Conservation (phyloP, 2,329 filamentous ascomycete species). For the Fusarium armeniacum region DNA sequence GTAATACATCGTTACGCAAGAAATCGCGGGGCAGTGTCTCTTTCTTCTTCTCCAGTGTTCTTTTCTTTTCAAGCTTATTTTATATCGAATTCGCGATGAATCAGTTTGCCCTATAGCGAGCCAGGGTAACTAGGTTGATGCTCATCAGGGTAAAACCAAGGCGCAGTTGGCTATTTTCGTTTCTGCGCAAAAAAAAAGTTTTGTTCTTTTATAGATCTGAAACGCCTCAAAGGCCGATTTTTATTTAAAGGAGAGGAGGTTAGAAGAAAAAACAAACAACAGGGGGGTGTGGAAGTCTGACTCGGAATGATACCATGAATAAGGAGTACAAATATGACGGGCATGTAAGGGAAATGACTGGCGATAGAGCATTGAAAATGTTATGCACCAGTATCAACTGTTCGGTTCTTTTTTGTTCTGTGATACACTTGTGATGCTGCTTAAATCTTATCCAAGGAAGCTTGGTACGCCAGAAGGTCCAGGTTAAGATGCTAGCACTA, state of each 20-base stretch:
- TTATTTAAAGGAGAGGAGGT: slow-evolving; percentile 4
- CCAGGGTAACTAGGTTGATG: slow-evolving; percentile 15
- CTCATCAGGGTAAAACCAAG: slow-evolving; percentile 13
- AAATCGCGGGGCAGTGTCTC: slow-evolving; percentile 12
- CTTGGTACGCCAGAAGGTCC: neutral
- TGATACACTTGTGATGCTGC: neutral
- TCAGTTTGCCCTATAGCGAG: slow-evolving; percentile 27
- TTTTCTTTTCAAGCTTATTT: slow-evolving; percentile 15
- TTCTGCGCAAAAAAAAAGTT: slow-evolving; percentile 13
- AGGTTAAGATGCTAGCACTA: neutral
- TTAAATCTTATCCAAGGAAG: neutral
- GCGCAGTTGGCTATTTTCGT: slow-evolving; percentile 19
- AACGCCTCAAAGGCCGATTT: slow-evolving; percentile 43
- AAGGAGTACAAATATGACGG: slow-evolving; percentile 44
- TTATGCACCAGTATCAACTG: slow-evolving; percentile 8
- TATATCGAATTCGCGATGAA: slow-evolving; percentile 26
- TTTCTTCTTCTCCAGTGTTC: slow-evolving; percentile 16
- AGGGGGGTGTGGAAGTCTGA: slow-evolving; percentile 29
- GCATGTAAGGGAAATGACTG: slow-evolving; percentile 17
- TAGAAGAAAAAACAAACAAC: neutral
- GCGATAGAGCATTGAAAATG: slow-evolving; percentile 28
- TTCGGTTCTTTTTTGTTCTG: neutral
- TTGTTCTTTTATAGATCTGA: slow-evolving; percentile 31
- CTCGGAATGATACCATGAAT: slow-evolving; percentile 51
- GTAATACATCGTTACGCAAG: slow-evolving; percentile 25